Evolutionary conservation across 441 rosid species (phyloP).

Genomic region (Syzygium malaccense): DNA sequence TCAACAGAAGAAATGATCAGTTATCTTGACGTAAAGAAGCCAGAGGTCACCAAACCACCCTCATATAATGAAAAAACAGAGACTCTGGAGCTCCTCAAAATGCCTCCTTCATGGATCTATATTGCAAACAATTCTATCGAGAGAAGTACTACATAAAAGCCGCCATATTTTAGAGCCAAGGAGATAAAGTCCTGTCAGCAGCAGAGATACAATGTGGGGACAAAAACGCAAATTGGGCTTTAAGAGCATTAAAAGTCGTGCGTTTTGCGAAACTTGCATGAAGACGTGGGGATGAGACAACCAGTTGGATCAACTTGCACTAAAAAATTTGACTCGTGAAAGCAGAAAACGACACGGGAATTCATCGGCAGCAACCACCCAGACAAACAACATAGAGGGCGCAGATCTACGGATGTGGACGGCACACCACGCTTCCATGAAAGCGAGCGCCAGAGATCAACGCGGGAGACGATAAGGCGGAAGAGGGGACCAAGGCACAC

Average conservation of each 20-base stretch:
- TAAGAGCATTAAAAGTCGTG: neutral
- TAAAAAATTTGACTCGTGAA: neutral
- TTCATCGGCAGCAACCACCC: neutral
- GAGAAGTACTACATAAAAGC: neutral
- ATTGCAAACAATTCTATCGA: neutral
- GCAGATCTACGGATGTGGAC: neutral
- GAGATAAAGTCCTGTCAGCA: neutral
- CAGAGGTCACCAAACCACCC: neutral
- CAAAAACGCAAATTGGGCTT: neutral
- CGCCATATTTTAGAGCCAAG: neutral
- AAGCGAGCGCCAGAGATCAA: neutral
- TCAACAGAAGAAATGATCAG: neutral
- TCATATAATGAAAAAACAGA: neutral
- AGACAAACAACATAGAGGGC: neutral
- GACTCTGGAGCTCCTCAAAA: neutral
- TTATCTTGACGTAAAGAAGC: neutral
- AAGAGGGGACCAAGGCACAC: neutral
- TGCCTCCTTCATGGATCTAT: neutral
- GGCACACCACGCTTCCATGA: neutral
- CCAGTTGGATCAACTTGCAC: neutral
- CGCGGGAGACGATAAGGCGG: neutral
- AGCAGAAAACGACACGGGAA: neutral
- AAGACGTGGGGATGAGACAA: neutral
- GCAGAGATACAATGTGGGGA: neutral
- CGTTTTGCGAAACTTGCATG: neutral